Conservation (phyloP, 345 rosid species). For the Hibiscus syriacus region DNA sequence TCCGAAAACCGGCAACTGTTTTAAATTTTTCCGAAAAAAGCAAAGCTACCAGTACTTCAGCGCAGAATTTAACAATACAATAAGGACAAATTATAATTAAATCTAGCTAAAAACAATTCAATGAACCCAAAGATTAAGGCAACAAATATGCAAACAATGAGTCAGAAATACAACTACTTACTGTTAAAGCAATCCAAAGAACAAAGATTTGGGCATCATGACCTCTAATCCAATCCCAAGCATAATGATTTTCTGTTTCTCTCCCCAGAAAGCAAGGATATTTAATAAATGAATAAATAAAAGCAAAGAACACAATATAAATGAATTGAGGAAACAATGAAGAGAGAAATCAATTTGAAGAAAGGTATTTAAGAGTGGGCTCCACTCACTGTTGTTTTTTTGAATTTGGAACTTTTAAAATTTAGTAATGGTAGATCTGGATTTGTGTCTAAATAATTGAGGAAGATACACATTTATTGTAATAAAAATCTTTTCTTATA, state of each 20-base stretch:
- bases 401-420: not conserved
- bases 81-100: not conserved
- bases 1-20: conserved; percentile 2
- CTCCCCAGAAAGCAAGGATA: conserved; percentile 1
- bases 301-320: not conserved
- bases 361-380: conserved; percentile 17
- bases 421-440: not conserved
- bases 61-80: not conserved
- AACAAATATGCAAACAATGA: not conserved
- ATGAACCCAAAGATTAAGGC: conserved; percentile 1
- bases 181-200: conserved; percentile 18
- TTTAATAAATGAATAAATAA: not conserved
- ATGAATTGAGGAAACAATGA: not conserved
- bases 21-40: not conserved
- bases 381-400: conserved; percentile 2
- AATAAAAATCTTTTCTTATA: no score
- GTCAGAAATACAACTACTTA: conserved; percentile 15
- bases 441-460: not conserved
- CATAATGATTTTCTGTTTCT: not conserved
- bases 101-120: not conserved
- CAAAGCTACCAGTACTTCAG: not conserved
- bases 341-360: conserved; percentile 2
- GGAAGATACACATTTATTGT: not conserved
- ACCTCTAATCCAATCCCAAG: conserved; percentile 13
- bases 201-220: conserved; percentile 6